Percentiles rank a stretch among this genome's conserved stretches.
phyloP scores from a whole-genome alignment of 1,284 basidiomycete genomes.

The Ceratobasidium sp. region DNA sequence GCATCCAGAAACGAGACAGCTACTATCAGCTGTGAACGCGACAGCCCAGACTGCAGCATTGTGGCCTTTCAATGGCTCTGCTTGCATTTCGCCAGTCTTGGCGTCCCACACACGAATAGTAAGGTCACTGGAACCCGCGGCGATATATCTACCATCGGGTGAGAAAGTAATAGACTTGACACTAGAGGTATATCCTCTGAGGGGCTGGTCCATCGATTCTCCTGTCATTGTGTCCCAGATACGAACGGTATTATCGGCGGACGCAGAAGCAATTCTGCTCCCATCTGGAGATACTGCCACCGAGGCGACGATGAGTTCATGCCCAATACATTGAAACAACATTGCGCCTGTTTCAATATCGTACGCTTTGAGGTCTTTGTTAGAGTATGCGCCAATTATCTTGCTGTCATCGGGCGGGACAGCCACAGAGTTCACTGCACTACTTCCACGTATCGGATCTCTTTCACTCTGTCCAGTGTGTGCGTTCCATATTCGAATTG shows the following conservation, averaged over 20 bases:
- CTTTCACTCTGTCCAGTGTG: not conserved
- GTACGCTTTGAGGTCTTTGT: not conserved
- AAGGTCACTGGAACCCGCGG: conserved; percentile 34
- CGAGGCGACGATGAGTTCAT: not conserved
- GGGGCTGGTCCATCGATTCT: not conserved
- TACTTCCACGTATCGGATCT: not conserved
- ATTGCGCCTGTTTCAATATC: not conserved
- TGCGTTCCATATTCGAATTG: conserved; percentile 18
- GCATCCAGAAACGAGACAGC: conserved; percentile 50
- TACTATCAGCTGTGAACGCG: conserved; percentile 54
- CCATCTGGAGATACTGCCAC: not conserved
- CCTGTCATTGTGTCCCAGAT: not conserved
- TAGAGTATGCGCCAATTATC: too few relatives aligned
- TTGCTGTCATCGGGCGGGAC: too few relatives aligned
- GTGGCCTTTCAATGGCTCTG: conserved; percentile 50
- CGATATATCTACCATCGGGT: conserved; percentile 28
- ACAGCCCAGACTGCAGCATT: conserved; percentile 55
- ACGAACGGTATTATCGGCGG: not conserved
- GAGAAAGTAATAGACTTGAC: conserved; percentile 17
- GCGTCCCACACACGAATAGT: conserved; percentile 39
- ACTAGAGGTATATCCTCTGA: not conserved
- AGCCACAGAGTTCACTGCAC: not conserved
- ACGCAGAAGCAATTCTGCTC: not conserved
- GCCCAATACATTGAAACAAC: not conserved
- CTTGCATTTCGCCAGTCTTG: not conserved